A percentile compares a stretch with the other conserved stretches of the same genome.
Conservation (phyloP, 1,284 basidiomycete species). For the Cryptococcus floricola region DNA sequence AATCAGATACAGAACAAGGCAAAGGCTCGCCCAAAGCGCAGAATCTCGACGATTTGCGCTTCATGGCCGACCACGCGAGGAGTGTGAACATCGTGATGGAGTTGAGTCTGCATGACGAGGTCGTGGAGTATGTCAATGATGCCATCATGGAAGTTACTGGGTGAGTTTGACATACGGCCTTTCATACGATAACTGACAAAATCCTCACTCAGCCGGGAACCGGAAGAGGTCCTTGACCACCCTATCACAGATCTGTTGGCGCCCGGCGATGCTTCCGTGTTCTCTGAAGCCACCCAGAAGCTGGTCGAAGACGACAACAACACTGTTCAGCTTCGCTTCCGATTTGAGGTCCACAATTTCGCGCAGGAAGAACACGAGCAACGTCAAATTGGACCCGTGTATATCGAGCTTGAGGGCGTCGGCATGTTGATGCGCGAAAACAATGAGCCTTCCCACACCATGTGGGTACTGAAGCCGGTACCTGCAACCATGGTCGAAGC, state of each 20-base stretch:
- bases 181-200: neutral
- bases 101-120: constrained; percentile 84
- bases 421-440: constrained; percentile 98
- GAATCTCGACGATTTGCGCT: constrained; percentile 74
- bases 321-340: constrained; percentile 89
- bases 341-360: constrained; percentile 57
- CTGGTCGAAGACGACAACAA: constrained; percentile 88
- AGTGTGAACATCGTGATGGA: constrained; percentile 95
- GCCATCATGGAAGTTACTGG: constrained; percentile 87
- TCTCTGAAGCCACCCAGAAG: constrained; percentile 79
- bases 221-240: constrained; percentile 71
- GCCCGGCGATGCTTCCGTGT: constrained; percentile 77
- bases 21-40: constrained; percentile 54
- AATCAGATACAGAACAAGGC: neutral
- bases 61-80: constrained; percentile 87
- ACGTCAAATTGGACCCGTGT: constrained; percentile 55
- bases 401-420: constrained; percentile 91
- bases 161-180: constrained; percentile 55
- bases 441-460: constrained; percentile 85
- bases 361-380: constrained; percentile 37
- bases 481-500: constrained; percentile 49
- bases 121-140: constrained; percentile 86
- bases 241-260: constrained; percentile 80
- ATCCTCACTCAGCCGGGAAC: constrained; percentile 56
- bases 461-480: constrained; percentile 97